Evolutionary conservation across 2,329 filamentous ascomycete species (phyloP), one percentile per base, ranked within the genome.

Genomic region (Xylariomycetidae sp.): DNA sequence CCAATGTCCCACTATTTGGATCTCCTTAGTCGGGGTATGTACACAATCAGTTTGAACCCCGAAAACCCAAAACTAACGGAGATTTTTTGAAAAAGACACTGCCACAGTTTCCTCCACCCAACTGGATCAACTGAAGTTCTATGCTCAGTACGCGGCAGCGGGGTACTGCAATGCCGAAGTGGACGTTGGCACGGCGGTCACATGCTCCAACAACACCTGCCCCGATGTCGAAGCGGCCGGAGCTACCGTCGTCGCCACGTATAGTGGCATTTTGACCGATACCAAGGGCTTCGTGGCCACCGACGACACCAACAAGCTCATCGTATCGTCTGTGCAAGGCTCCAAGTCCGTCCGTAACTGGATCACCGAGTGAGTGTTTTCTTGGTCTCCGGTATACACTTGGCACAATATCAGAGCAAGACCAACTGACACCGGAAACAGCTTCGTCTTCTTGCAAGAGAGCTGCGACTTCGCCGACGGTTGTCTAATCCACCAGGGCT

Each of bases 291-390:
- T 72, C 37, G 61, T 77, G 15, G 64, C 68, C 17, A 56, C 66
- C 15, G 75, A 80, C 50, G 42, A 59, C 13, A 52, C 50, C 16
- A 65, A 63, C 42, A 46, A 64, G 34, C 61, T 74, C 37, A 75
- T 84, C 38, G 71, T 83, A 29, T 52, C 81, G 25, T 65, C 74
- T 19, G 66, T 79, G 58, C 71, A 76, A 25, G 80, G 81, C 44
- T 74, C 70, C 31, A 55, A 57, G 38, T 74, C 71, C 26, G 46
- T 79, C 39, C 67, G 68, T 32, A 83, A 83, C 64, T 82, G 68
- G 67, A 62, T 82, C 44, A 64, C 73, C 32, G 70, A 83, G 47
- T 48, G 29, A 50, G 53, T 48, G 17, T 19, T 26, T 9, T 5
- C 25, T 27, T n/a, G n/a, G n/a, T n/a, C n/a, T n/a, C n/a, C n/a